These are phyloP conservation scores for Vitis riparia DNA, from an alignment of 164 flowering plant genomes.

Conservation along the genomic window DNA sequence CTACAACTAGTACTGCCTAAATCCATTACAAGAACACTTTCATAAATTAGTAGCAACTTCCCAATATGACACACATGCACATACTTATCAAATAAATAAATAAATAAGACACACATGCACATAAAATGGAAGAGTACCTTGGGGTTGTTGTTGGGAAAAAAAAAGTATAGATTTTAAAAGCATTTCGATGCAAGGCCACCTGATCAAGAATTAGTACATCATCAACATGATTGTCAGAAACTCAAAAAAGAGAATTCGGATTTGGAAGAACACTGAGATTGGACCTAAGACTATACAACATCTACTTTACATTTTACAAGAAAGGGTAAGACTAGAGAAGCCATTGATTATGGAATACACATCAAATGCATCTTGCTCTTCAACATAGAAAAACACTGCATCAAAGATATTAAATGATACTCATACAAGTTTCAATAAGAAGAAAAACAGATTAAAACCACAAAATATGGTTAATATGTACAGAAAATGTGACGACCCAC, in stretches of 20 bases:
- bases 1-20: constrained; percentile 50
- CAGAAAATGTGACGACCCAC: too few species aligned
- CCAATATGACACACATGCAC: too few species aligned
- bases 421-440: constrained; percentile 30
- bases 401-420: constrained; percentile 88
- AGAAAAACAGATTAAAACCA: too few species aligned
- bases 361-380: constrained; percentile 88
- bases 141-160: constrained; percentile 50
- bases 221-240: constrained; percentile 26
- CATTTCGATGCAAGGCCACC: constrained; percentile 68
- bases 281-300: constrained; percentile 80
- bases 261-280: constrained; percentile 89
- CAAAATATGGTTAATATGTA: too few species aligned
- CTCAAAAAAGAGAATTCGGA: constrained; percentile 67
- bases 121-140: constrained; percentile 36
- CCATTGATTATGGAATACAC: constrained; percentile 66
- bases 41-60: background rate
- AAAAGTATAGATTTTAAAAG: constrained; percentile 84
- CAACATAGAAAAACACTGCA: constrained; percentile 81
- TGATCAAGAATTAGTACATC: constrained; percentile 43
- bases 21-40: constrained; percentile 3
- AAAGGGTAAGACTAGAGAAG: constrained; percentile 47
- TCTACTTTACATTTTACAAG: constrained; percentile 46
- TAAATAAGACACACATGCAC: too few species aligned
- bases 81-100: background rate